Percentiles rank a stretch among this genome's conserved stretches.
These are phyloP conservation scores for Basipetospora chlamydospora DNA, from an alignment of 2,329 filamentous ascomycete genomes.

Conservation along the genomic window DNA sequence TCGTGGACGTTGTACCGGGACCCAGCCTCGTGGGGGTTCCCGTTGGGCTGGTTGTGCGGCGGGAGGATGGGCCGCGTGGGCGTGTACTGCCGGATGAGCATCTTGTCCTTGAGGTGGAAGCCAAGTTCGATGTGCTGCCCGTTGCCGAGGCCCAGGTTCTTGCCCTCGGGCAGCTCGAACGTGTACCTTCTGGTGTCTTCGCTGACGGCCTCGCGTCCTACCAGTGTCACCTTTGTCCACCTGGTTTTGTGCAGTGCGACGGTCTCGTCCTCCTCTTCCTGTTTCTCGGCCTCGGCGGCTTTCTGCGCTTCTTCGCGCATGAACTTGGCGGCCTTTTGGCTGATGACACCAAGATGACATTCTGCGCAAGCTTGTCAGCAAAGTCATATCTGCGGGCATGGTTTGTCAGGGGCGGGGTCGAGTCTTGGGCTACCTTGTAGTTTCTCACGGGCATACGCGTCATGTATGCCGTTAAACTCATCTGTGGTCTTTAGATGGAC, in stretches of 20 bases:
- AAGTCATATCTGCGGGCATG: too few relatives aligned
- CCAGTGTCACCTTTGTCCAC: conserved; percentile 29
- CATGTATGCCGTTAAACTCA: conserved; percentile 34
- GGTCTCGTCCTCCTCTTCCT: conserved; percentile 12
- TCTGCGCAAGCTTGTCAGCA: conserved; percentile 22
- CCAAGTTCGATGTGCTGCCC: conserved; percentile 38
- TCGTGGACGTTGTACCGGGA: conserved; percentile 14
- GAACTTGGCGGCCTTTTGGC: conserved; percentile 29
- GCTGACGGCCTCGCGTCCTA: conserved; percentile 18
- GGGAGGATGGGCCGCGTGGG: conserved; percentile 29
- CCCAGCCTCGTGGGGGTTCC: conserved; percentile 19
- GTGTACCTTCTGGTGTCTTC: conserved; percentile 30
- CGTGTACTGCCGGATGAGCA: conserved; percentile 35
- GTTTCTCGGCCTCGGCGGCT: not conserved
- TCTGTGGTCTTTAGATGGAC: conserved; percentile 32
- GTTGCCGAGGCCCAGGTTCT: conserved; percentile 16
- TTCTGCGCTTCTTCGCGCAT: conserved; percentile 21
- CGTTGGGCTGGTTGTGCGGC: conserved; percentile 1
- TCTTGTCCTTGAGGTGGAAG: conserved; percentile 34
- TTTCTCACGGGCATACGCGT: conserved; percentile 34
- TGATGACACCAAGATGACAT: conserved; percentile 32
- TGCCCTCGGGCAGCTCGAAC: conserved; percentile 25
- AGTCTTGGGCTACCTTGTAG: conserved; percentile 19
- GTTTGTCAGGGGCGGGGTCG: not conserved
- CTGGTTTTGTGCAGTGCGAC: conserved; percentile 24